A percentile compares a stretch with the other conserved stretches of the same genome.
Evolutionary conservation across 129 eudicot species (phyloP).

Genomic region (Centella asiatica): DNA sequence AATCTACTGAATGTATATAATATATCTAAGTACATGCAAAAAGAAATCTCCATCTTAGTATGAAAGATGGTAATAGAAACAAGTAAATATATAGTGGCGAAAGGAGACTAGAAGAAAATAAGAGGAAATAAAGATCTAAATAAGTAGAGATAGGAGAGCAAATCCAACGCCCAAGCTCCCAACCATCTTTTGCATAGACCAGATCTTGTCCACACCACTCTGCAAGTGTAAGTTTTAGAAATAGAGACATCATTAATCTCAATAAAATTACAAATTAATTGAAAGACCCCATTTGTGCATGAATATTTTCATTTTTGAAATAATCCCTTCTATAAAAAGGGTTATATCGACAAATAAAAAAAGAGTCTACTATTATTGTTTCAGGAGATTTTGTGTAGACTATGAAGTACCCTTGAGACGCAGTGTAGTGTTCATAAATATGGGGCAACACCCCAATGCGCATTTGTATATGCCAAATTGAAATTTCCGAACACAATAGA

Average conservation of each 20-base stretch:
- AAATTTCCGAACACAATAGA: no score
- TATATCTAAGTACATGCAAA: constrained; percentile 6
- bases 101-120: neutral
- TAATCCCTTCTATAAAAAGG: no score
- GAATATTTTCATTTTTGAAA: no score
- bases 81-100: neutral
- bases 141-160: constrained; percentile 33
- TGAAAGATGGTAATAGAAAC: neutral
- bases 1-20: constrained; percentile 24
- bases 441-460: no score
- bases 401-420: no score
- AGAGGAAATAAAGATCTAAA: constrained; percentile 18
- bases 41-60: neutral
- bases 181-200: constrained; percentile 23
- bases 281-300: no score
- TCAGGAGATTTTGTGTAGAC: no score
- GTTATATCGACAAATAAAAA: neutral
- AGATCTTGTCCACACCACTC: constrained; percentile 51
- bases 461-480: no score
- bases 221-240: constrained; percentile 19
- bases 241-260: neutral
- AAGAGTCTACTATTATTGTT: no score
- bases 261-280: neutral
- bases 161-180: constrained; percentile 38
- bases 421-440: no score